Conservation (phyloP, 2,329 filamentous ascomycete genomes). For the Talaromyces rugulosus region DNA sequence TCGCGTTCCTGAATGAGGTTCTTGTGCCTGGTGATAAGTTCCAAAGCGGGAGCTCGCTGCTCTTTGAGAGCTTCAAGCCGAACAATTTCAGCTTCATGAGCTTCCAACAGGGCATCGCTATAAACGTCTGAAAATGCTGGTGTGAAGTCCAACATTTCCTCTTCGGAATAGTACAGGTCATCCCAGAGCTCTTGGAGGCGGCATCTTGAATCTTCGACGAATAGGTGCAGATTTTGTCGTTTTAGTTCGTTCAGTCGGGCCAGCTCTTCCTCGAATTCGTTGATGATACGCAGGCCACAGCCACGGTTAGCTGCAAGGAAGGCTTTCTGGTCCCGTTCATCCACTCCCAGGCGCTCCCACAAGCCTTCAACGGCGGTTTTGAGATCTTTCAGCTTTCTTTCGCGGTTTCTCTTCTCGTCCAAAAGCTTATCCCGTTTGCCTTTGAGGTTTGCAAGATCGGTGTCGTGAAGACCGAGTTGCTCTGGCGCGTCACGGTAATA, state of each 20-base stretch:
- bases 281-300: slow-evolving; percentile 85
- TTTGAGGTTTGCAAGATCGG: slow-evolving; percentile 71
- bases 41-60: slow-evolving; percentile 78
- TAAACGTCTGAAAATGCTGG: slow-evolving; percentile 97
- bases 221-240: slow-evolving; percentile 88
- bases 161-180: slow-evolving; percentile 85
- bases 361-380: slow-evolving; percentile 73
- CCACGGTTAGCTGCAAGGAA: slow-evolving; percentile 87
- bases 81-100: slow-evolving; percentile 86
- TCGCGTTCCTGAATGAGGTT: slow-evolving; percentile 80
- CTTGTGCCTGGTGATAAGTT: slow-evolving; percentile 78
- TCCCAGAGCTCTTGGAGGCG: slow-evolving; percentile 96
- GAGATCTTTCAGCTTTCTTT: slow-evolving; percentile 73
- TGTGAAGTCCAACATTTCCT: slow-evolving; percentile 98
- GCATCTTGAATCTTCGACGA: slow-evolving; percentile 89
- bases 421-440: slow-evolving; percentile 74
- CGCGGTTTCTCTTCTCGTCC: slow-evolving; percentile 83
- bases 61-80: slow-evolving; percentile 78
- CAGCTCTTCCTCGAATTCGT: slow-evolving; percentile 92
- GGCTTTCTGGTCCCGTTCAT: slow-evolving; percentile 74
- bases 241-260: slow-evolving; percentile 85
- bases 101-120: slow-evolving; percentile 89
- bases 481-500: slow-evolving; percentile 87
- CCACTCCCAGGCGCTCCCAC: slow-evolving; percentile 83
- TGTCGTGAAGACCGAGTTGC: slow-evolving; percentile 85